A percentile compares a stretch with the other conserved stretches of the same genome.
Conservation (phyloP, 2,329 filamentous ascomycete species). For the Tolypocladium ophioglossoides region DNA sequence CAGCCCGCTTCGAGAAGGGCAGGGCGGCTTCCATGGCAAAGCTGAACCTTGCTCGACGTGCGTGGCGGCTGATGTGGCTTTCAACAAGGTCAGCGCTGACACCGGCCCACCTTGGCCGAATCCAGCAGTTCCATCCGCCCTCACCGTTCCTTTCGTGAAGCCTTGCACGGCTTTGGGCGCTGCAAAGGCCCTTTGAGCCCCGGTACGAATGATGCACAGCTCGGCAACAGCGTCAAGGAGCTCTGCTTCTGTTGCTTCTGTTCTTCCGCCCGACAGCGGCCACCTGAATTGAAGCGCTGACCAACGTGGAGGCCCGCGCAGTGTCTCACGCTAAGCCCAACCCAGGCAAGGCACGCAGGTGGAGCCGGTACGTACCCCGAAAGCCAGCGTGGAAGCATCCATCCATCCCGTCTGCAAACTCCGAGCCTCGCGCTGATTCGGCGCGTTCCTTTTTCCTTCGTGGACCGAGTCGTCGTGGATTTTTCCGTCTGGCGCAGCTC, state of each 20-base stretch:
- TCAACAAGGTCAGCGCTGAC: too few relatives aligned
- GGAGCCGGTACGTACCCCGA: neutral
- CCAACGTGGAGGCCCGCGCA: neutral
- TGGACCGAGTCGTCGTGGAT: too few relatives aligned
- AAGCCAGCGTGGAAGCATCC: conserved; percentile 3
- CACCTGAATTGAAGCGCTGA: neutral
- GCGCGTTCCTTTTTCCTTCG: neutral
- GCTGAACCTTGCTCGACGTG: too few relatives aligned
- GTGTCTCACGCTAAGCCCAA: neutral
- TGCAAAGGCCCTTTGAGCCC: neutral
- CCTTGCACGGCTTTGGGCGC: neutral
- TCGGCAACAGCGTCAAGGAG: neutral
- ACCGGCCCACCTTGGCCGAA: too few relatives aligned
- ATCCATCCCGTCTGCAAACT: neutral
- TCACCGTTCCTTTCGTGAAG: too few relatives aligned
- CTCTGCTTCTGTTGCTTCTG: too few relatives aligned
- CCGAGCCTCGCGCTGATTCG: neutral
- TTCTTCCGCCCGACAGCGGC: neutral
- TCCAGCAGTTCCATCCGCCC: too few relatives aligned
- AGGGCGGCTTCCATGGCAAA: too few relatives aligned
- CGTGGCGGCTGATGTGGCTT: too few relatives aligned
- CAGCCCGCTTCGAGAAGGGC: too few relatives aligned
- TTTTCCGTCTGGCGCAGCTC: neutral
- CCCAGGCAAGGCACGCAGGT: neutral
- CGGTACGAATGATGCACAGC: neutral